Percentiles rank a stretch among this genome's conserved stretches.
Conservation (phyloP, 2,329 filamentous ascomycete species). For the Claviceps sp. region DNA sequence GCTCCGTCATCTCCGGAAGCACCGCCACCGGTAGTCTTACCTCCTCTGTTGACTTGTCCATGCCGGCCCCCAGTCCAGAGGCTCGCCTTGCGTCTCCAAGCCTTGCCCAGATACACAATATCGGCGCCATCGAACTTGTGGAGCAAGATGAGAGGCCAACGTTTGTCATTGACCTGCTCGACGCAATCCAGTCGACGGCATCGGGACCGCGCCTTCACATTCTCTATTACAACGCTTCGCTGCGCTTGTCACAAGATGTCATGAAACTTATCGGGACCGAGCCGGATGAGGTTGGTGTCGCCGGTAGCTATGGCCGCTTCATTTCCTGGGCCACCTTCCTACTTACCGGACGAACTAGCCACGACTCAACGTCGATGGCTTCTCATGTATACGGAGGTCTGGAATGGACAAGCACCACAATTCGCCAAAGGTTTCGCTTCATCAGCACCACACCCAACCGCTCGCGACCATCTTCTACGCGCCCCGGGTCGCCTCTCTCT, state of each 20-base stretch:
- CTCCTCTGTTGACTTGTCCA: conserved; percentile 39
- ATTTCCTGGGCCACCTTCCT: conserved; percentile 54
- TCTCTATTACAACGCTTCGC: conserved; percentile 54
- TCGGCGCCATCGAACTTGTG: conserved; percentile 59
- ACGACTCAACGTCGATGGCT: conserved; percentile 35
- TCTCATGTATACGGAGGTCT: conserved; percentile 50
- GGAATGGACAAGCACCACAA: conserved; percentile 56
- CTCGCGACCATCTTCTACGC: conserved; percentile 12
- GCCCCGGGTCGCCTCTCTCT: conserved; percentile 26
- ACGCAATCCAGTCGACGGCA: conserved; percentile 37
- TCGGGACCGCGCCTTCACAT: conserved; percentile 41
- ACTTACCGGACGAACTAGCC: conserved; percentile 35
- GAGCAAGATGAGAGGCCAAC: conserved; percentile 67
- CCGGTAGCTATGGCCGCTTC: conserved; percentile 46
- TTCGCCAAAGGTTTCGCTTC: conserved; percentile 56
- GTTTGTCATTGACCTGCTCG: conserved; percentile 57
- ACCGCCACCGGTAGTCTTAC: conserved; percentile 39
- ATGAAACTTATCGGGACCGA: conserved; percentile 43
- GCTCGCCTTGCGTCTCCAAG: conserved; percentile 31
- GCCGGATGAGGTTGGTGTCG: conserved; percentile 26
- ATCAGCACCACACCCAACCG: conserved; percentile 41
- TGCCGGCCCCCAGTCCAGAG: conserved; percentile 40
- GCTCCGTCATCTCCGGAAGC: conserved; percentile 33
- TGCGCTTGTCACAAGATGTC: conserved; percentile 43
- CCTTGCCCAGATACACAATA: conserved; percentile 37